Evolutionary conservation across 2,329 filamentous ascomycete species (phyloP), one percentile per base, ranked within the genome.

Genomic region (Fusarium aywerte): DNA sequence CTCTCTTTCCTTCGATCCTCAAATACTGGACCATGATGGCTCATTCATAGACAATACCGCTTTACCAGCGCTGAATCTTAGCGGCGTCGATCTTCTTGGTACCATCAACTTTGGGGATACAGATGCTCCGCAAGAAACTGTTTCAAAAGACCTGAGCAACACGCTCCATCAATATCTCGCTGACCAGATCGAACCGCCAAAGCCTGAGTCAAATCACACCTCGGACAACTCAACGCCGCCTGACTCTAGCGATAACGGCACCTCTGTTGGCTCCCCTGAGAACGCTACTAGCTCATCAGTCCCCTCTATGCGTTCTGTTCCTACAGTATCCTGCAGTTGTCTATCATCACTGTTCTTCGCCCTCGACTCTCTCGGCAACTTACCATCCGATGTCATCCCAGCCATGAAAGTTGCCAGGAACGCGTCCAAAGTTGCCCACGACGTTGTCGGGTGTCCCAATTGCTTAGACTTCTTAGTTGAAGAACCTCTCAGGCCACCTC

Each of bases 271-370:
- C 6, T 72, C 71, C 20, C 62, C 66, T 6, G 68, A 66, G 35
- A 51, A 56, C 27, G 39, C 43, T n/a, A 39, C 40, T 13, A 20
- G 54, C 25, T 44, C 62, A 31, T 33, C 61, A 2, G 44, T 51
- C 11, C 27, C 59, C 16, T 56, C 56, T 33, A 54, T 71, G 45
- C 74, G 68, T 32, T 44, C 75, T 18, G 61, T 75, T n/a, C 76
- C 76, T 15, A 74, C 59, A 39, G 68, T 75, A 23, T 58, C 68
- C 16, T 88, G 86, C 62, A 73, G 78, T 55, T 88, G 86, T 62
- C 80, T 84, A 1, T 80, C 82, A 1, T 79, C 76, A 15, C 78
- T 88, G 15, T 86, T 83, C 70, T 78, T 83, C 7, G 80, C 85
- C 6, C 77, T 87, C 4, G 80, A 84, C 59, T 81, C 82, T 20